phyloP scores from a whole-genome alignment of 495 filamentous ascomycete species.

The Neurospora discreta region DNA sequence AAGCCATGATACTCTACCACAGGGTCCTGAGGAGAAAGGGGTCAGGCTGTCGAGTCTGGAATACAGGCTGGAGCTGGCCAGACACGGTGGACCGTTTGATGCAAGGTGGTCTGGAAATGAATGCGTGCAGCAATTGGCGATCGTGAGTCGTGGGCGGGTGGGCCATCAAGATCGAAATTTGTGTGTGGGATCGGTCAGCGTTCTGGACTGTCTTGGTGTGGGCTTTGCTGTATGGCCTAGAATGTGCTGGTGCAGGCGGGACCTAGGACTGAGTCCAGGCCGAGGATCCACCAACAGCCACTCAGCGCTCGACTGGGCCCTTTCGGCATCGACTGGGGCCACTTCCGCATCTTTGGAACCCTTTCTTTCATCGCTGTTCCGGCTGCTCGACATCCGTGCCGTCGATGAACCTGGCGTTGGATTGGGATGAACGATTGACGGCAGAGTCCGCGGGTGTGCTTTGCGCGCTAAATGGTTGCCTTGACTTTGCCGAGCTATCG shows the following conservation, averaged over 20 bases:
- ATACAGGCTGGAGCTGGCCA: background rate
- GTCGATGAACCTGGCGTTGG: background rate
- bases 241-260: background rate
- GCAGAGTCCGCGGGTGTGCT: background rate
- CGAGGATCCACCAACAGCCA: background rate
- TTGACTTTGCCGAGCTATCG: background rate
- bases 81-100: background rate
- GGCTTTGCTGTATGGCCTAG: background rate
- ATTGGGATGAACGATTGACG: background rate
- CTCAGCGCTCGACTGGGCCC: background rate
- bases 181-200: background rate
- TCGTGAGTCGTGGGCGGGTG: background rate
- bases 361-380: background rate
- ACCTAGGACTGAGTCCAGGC: background rate
- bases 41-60: background rate
- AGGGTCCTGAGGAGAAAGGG: background rate
- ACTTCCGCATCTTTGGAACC: background rate
- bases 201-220: background rate
- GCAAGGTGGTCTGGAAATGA: background rate
- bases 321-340: background rate
- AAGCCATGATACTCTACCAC: background rate
- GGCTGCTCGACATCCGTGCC: background rate
- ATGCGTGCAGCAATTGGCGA: background rate
- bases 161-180: background rate
- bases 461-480: background rate